Base-by-base conservation (phyloP, 1,284 basidiomycete genomes). In the Hortiboletus rubellus region DNA sequence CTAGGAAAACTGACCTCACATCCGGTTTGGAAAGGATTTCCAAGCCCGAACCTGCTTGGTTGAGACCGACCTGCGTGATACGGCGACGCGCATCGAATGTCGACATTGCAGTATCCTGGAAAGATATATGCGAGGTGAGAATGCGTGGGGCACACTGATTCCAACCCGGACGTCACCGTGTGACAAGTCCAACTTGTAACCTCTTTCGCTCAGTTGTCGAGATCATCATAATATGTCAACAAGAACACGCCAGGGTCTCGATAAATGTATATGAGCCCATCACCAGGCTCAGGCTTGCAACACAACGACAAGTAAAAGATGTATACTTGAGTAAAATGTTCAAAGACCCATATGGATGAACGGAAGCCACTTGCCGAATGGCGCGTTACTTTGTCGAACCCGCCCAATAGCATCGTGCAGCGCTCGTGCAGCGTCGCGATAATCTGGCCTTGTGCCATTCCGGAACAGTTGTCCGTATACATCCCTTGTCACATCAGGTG, bases 11-110 rank as follows among this genome's bases (percentile, higher is more conserved):
- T 22, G 41, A 92, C 89, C 89, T 78, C 78, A 99, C 86, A 71
- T 98, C 94, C 1, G 97, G 94, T 57, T 92, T 86, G 1, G 95
- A 96, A 12, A 99, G 94, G 61, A 99, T 97, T 74, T 99, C 97
- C 84, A 99, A 80, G 0, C 90, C 92, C 2, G 85, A 84, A 2
- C 96, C 96, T 0, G 94, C 92, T 65, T 97, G 80, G 68, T 97
- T 98, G 57, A 98, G 81, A 73, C 99, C 96, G 50, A 99, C 86
- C 24, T 83, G 78, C 0, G 89, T 85, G 7, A 79, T 72, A 15
- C 76, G 79, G 15, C 80, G 81, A 14, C 78, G 77, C 2, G 82
- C 74, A 52, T 88, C 80, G 55, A 86, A 86, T 24, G 85, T 87
- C 2, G 93, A 93, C 73, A 98, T 99, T 3, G 93, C 96, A 0